Percentiles rank a stretch among this genome's conserved stretches.
Evolutionary conservation across 2,329 filamentous ascomycete species (phyloP).

Genomic region (Plenodomus lindquistii): DNA sequence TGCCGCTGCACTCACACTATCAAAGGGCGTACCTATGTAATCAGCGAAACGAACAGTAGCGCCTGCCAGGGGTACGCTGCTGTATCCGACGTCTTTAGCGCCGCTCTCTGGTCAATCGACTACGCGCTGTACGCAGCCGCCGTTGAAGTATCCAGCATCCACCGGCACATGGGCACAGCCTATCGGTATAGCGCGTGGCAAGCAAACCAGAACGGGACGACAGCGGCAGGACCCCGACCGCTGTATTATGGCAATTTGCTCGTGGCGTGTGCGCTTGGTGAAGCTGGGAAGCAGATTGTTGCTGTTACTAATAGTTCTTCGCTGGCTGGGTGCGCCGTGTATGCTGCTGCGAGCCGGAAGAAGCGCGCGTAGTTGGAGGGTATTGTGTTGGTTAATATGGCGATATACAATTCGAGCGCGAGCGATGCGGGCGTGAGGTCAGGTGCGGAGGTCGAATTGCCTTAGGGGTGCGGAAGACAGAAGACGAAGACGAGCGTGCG

Average conservation of each 20-base stretch:
- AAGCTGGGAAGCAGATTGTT: slow-evolving; percentile 24
- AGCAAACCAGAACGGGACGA: slow-evolving; percentile 61
- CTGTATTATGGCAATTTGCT: slow-evolving; percentile 64
- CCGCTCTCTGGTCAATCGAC: slow-evolving; percentile 67
- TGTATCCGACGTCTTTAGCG: slow-evolving; percentile 68
- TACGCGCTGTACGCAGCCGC: slow-evolving; percentile 62
- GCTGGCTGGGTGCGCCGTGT: slow-evolving; percentile 17
- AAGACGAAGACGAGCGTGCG: slow-evolving; percentile 4
- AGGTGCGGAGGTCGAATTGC: slow-evolving; percentile 9
- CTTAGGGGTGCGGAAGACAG: slow-evolving; percentile 2
- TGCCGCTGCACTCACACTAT: slow-evolving; percentile 47
- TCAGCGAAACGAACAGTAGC: slow-evolving; percentile 66
- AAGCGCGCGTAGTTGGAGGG: slow-evolving; percentile 7
- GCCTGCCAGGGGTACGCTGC: slow-evolving; percentile 65
- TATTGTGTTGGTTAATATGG: slow-evolving; percentile 20
- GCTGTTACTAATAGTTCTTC: slow-evolving; percentile 9
- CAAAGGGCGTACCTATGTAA: slow-evolving; percentile 56
- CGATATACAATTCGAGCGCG: slow-evolving; percentile 15
- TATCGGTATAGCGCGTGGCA: slow-evolving; percentile 67
- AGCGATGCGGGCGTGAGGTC: slow-evolving; percentile 4
- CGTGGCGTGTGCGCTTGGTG: slow-evolving; percentile 60
- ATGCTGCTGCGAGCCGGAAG: slow-evolving; percentile 1
- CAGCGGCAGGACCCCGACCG: slow-evolving; percentile 50
- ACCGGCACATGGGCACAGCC: slow-evolving; percentile 68
- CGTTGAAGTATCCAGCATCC: slow-evolving; percentile 58